Base-by-base conservation (phyloP, 1,139 yeast genomes). In the Yamadazyma dushanensis region DNA sequence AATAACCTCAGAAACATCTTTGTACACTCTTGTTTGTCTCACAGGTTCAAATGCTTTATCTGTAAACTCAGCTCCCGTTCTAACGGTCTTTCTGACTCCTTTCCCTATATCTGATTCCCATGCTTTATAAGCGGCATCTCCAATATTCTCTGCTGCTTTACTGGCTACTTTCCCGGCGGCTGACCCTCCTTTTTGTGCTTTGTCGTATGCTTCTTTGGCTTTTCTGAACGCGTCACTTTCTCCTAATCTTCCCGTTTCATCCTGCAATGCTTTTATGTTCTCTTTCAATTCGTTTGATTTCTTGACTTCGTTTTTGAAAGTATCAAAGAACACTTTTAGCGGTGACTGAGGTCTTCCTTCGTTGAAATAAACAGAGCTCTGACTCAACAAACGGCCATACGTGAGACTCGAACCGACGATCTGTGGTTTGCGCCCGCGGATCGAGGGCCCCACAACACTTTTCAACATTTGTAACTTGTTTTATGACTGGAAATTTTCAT, bases 91-190 rank as follows among this genome's bases (percentile, higher is more conserved):
- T 56, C 98, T 78, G 13, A 96, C 92, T 34, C 83, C 85, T 61
- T 83, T 82, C 45, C 96, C 92, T 32, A 92, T 86, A 22, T 92
- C 89, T 2, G 97, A 88, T 44, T 94, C 97, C 99, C 99, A 94
- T 1, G 97, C 97, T 44, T 83, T 83, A 31, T 77, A 73, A 3
- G 97, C 98, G 30, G 81, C 95, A 38, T 77, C 83, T 37, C 97
- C 98, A 20, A 92, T 88, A 23, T 83, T 94, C 53, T 85, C 88
- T n/a, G 97, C 97, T 2, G 97, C 92, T 63, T 86, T 86, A 50
- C 80, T 78, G 40, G 89, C 78, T 30, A 89, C 86, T 57, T 83
- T 78, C 3, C 95, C 90, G 8, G 96, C 87, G 27, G 89, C 89
- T 29, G 90, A 78, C 13, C 83, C 73, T 9, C 88, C 85, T 54